Base-by-base conservation (phyloP, 805 yeast species). In the Candida nonsorbophila region DNA sequence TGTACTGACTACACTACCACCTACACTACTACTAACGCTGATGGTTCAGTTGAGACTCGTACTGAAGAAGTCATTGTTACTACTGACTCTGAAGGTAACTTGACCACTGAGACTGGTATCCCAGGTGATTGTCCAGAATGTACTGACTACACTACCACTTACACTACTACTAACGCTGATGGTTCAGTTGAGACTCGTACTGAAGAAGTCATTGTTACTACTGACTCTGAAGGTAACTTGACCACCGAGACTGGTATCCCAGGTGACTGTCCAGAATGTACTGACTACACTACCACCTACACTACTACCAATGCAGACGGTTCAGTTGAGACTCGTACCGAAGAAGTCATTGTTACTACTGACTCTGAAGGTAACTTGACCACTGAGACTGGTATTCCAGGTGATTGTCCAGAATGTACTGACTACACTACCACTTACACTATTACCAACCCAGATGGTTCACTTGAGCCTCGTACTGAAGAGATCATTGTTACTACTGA, bases 21-120 rank as follows among this genome's bases (percentile, higher is more conserved):
- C 10, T 32, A 35, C 27, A 30, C 37, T 9, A 33, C 38, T 16
- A 34, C 43, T 21, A 29, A 24, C 11, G 8, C 40, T 10, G 25
- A 21, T 12, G 30, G 31, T 3, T 11, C 24, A 11, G 32, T 28
- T 17, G 25, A 29, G 6, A 39, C 35, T n/a, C 36, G 34, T 9
- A 36, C 44, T 15, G 30, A 39, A 7, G 37, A 29, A 12, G 38
- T 29, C 10, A 14, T 33, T 14, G 37, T 38, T 22, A 37, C 48
- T 3, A n/a, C n/a, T n/a, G n/a, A n/a, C n/a, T n/a, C n/a, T n/a
- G n/a, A n/a, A n/a, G n/a, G n/a, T n/a, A n/a, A n/a, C n/a, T n/a
- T n/a, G n/a, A n/a, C n/a, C n/a, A n/a, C n/a, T n/a, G n/a, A n/a
- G n/a, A n/a, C n/a, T n/a, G 26, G 11, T 11, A 22, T 22, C 24